Base-by-base conservation (phyloP, 208 protist genomes). In the Blastocrithidia nonstop region DNA sequence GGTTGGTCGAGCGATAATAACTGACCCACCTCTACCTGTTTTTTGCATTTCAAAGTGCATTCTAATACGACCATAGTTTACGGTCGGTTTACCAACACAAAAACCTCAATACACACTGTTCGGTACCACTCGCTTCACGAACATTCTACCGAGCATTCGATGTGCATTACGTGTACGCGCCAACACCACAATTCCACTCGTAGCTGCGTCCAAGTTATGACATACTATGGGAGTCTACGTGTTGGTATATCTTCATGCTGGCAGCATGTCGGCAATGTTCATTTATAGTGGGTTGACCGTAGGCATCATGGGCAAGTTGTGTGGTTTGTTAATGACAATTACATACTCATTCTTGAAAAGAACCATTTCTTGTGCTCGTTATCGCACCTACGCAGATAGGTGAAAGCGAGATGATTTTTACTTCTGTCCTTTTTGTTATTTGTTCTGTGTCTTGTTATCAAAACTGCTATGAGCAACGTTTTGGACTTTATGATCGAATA, bases 311-410 rank as follows among this genome's bases (percentile, higher is more conserved):
- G 87, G 82, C 44, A 96, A 47, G 25, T 84, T 87, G 53, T 61
- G 67, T 16, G 89, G 89, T 50, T 96, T 96, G 61, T 96, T 94
- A 44, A 96, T 85, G 15, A 94, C 87, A 50, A 96, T 76, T 23
- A 93, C 80, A 49, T 96, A 77, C 42, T 94, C 81, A 50, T 94
- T 96, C 59, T 91, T 96, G 58, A 94, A 96, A 9, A 96, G 59
- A 23, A 94, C 83, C 87, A 92, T 93, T 29, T 82, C 66, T 49
- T 87, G 78, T 25, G 85, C 84, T 61, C 70, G 75, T 49, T 90
- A 73, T 4, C 70, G 43, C 23, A 71, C 71, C 43, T 70, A 50
- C 11, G 61, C 31, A 3, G 83, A 88, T 7, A 93, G 63, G 31
- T 66, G 65, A 55, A 90, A 80, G 9, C 32, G 16, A 15, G 57